Percentiles rank a stretch among this genome's conserved stretches.
phyloP scores from a whole-genome alignment of 2,329 filamentous ascomycete genomes.

The Knufia fluminis region DNA sequence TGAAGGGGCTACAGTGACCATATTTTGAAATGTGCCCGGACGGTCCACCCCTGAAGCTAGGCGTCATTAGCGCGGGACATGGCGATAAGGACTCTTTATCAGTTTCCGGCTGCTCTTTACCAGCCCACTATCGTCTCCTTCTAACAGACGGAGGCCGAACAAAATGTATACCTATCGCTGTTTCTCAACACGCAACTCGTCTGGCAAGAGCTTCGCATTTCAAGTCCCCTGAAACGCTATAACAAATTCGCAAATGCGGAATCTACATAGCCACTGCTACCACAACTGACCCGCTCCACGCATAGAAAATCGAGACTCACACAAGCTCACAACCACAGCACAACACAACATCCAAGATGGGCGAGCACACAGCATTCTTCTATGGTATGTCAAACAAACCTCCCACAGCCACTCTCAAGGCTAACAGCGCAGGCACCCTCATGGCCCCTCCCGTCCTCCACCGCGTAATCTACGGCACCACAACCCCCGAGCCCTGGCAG shows the following conservation, averaged over 20 bases:
- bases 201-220: not conserved
- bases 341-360: slow-evolving; percentile 28
- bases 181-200: not conserved
- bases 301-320: not conserved
- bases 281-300: not conserved
- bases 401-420: slow-evolving; percentile 2
- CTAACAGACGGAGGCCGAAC: not conserved
- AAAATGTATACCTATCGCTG: not conserved
- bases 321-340: too few relatives aligned
- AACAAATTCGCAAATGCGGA: not conserved
- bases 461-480: slow-evolving; percentile 64
- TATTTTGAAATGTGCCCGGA: too few relatives aligned
- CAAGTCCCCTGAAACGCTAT: not conserved
- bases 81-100: not conserved
- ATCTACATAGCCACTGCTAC: not conserved
- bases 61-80: too few relatives aligned
- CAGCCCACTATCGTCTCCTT: not conserved
- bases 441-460: slow-evolving; percentile 86
- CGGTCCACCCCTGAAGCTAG: too few relatives aligned
- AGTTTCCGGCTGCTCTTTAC: not conserved
- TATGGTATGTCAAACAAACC: slow-evolving; percentile 40
- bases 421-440: slow-evolving; percentile 40
- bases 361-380: slow-evolving; percentile 51
- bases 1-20: too few relatives aligned
- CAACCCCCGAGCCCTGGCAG: slow-evolving; percentile 43